Evolutionary conservation across 2,329 filamentous ascomycete genomes (phyloP).

Genomic region (Aphanocladium album): DNA sequence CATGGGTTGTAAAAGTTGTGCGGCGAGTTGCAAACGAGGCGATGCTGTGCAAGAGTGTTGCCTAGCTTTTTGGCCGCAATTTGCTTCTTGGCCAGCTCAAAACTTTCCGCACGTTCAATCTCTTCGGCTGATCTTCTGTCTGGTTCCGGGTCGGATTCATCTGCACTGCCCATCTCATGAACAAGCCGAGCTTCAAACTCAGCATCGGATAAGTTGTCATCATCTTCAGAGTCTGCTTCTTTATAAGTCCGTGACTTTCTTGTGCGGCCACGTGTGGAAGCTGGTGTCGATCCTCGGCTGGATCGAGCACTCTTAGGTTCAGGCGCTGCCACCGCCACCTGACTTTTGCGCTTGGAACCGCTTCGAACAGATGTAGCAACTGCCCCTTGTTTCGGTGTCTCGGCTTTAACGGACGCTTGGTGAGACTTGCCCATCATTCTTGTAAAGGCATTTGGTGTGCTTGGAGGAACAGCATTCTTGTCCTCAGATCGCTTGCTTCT

Average conservation of each 20-base stretch:
- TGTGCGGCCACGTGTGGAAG: conserved; percentile 46
- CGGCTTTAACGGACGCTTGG: conserved; percentile 20
- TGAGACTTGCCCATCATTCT: conserved; percentile 41
- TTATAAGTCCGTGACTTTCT: conserved; percentile 46
- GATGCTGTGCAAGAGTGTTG: conserved; percentile 87
- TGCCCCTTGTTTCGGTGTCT: conserved; percentile 13
- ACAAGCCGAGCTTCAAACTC: conserved; percentile 79
- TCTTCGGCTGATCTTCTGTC: conserved; percentile 50
- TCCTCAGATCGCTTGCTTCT: conserved; percentile 25
- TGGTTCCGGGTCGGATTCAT: conserved; percentile 29
- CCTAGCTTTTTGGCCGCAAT: conserved; percentile 88
- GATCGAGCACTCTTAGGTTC: conserved; percentile 67
- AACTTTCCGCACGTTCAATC: conserved; percentile 57
- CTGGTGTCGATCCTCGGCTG: conserved; percentile 70
- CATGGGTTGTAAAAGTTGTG: conserved; percentile 98
- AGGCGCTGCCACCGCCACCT: conserved; percentile 27
- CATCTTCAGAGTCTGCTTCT: conserved; percentile 54
- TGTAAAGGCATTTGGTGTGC: conserved; percentile 43
- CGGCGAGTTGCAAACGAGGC: conserved; percentile 86
- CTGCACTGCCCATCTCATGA: conserved; percentile 47
- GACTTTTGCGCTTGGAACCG: conserved; percentile 28
- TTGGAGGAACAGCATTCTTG: conserved; percentile 15
- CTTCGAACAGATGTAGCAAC: conserved; percentile 18
- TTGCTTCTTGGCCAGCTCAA: conserved; percentile 79
- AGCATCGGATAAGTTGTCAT: conserved; percentile 67